Conservation (phyloP, 2,329 filamentous ascomycete genomes). For the Coniochaeta sp. region DNA sequence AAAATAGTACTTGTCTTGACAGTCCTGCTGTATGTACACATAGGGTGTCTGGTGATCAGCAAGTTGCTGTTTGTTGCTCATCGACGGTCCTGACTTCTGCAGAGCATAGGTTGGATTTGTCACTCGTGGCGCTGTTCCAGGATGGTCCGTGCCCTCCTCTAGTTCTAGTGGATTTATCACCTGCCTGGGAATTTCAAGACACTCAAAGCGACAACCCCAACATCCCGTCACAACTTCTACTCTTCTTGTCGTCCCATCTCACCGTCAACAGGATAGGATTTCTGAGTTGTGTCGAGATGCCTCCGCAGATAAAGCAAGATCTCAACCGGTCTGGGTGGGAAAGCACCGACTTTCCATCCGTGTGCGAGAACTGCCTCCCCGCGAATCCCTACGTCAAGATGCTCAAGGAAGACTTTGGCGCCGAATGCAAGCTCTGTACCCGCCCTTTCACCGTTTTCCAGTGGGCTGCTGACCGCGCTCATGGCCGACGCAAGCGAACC, state of each 20-base stretch:
- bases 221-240: neutral
- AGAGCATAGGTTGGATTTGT: too few relatives aligned
- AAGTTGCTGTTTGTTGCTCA: too few relatives aligned
- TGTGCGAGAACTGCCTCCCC: slow-evolving; percentile 87
- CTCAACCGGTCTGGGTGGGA: slow-evolving; percentile 96
- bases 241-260: neutral
- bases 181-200: neutral
- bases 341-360: slow-evolving; percentile 80
- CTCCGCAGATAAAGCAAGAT: slow-evolving; percentile 91
- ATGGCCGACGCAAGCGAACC: slow-evolving; percentile 82
- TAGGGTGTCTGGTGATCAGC: too few relatives aligned
- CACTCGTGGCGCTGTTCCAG: neutral
- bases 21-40: too few relatives aligned
- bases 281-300: slow-evolving; percentile 41
- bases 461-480: slow-evolving; percentile 87
- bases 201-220: neutral
- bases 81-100: too few relatives aligned
- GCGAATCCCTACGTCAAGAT: slow-evolving; percentile 98
- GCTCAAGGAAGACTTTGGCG: slow-evolving; percentile 94
- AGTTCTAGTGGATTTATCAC: neutral
- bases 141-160: neutral
- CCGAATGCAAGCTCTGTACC: slow-evolving; percentile 82
- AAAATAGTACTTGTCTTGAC: neutral
- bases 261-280: neutral
- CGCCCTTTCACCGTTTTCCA: slow-evolving; percentile 92